Evolutionary conservation across 768 basidiomycete species (phyloP).

Genomic region (Brasilioporus rufonigricans): DNA sequence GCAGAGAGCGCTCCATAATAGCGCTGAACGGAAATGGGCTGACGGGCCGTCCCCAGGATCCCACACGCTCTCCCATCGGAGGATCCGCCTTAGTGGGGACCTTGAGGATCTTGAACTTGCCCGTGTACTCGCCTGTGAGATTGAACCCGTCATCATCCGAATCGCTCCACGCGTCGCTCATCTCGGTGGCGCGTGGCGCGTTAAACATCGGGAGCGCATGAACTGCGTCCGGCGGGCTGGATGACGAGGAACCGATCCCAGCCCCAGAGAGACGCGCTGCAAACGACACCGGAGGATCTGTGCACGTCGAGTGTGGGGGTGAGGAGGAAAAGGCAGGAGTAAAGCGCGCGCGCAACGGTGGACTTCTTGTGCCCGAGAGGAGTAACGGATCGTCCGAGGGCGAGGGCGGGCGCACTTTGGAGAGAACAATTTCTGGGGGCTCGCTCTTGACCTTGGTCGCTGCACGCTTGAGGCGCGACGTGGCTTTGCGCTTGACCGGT

Average conservation of each 20-base stretch:
- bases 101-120: constrained; percentile 51
- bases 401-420: constrained; percentile 62
- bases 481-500: constrained; percentile 38
- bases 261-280: constrained; percentile 20
- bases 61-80: constrained; percentile 49
- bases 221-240: neutral
- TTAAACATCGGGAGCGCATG: constrained; percentile 21
- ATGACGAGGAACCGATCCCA: neutral
- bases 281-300: constrained; percentile 12
- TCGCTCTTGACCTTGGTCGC: constrained; percentile 53
- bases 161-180: constrained; percentile 24
- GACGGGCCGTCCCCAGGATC: constrained; percentile 66
- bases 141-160: constrained; percentile 33
- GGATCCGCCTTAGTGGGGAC: constrained; percentile 67
- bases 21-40: constrained; percentile 58
- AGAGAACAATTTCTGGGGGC: constrained; percentile 60
- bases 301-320: constrained; percentile 14
- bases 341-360: constrained; percentile 31
- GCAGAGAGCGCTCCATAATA: constrained; percentile 31
- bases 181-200: neutral
- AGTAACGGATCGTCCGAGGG: constrained; percentile 77
- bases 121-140: constrained; percentile 63
- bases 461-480: constrained; percentile 22
- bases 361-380: constrained; percentile 38
- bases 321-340: constrained; percentile 38